Conservation (phyloP, 2,329 filamentous ascomycete species). For the Elsinoe arachidis region DNA sequence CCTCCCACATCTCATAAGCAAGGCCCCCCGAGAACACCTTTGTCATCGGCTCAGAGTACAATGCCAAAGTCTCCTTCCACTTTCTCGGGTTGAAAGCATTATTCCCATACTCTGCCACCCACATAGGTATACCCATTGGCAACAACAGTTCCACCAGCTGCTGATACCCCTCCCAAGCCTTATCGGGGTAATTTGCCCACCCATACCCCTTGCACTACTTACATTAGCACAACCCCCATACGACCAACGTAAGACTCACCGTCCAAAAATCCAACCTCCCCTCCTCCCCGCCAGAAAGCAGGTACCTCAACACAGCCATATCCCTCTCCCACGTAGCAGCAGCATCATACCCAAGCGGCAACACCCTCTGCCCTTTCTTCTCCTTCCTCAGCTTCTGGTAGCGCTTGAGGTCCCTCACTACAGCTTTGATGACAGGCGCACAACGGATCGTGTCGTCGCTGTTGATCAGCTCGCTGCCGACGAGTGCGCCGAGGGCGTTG, state of each 20-base stretch:
- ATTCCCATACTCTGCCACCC: too few species aligned
- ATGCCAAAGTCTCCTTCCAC: too few species aligned
- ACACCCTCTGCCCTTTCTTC: slow-evolving; percentile 12
- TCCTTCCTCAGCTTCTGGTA: slow-evolving; percentile 14
- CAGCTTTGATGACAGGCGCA: slow-evolving; percentile 16
- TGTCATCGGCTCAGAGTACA: too few species aligned
- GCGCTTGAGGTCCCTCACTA: slow-evolving; percentile 17
- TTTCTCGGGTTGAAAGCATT: too few species aligned
- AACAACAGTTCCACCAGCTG: too few species aligned
- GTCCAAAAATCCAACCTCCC: slow-evolving; percentile 13
- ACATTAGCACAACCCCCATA: neutral
- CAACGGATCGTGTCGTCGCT: neutral
- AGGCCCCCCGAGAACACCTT: too few species aligned
- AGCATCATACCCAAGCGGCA: slow-evolving; percentile 16
- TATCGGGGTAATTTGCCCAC: too few species aligned
- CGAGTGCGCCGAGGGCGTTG: slow-evolving; percentile 15
- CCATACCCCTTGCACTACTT: too few species aligned
- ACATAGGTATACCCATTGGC: too few species aligned
- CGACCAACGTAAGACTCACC: slow-evolving; percentile 2
- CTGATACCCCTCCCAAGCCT: too few species aligned
- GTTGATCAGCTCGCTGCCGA: slow-evolving; percentile 15
- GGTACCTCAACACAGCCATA: slow-evolving; percentile 14
- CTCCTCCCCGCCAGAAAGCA: slow-evolving; percentile 3
- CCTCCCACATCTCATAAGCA: too few species aligned
- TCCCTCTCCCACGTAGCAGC: neutral